Evolutionary conservation across 1,139 yeast species (phyloP), one percentile per base, ranked within the genome.

Genomic region (Sugiyamaella japonica): DNA sequence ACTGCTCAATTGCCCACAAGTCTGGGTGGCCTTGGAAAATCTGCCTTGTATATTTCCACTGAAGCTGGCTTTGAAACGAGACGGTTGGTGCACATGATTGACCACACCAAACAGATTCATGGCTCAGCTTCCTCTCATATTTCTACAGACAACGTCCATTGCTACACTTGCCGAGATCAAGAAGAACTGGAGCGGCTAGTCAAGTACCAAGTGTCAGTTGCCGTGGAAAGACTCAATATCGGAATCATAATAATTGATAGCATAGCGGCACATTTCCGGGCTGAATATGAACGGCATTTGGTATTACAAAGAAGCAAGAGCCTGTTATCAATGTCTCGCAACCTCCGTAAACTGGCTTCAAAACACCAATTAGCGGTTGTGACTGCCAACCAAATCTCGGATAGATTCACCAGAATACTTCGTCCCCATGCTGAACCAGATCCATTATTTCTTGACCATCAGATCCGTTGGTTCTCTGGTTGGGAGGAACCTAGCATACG

Each of bases 231-330:
- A 9, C 69, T 69, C 3, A 66, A 73, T 1, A 75, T 82, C 1
- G 84, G 80, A 44, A 63, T 86, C 17, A 73, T 90, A 0, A 76
- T 89, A 0, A 76, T 90, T 8, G 97, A 90, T 69, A 86, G 95
- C 37, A 82, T 90, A n/a, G 89, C 96, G 0, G 95, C 89, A 59
- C 96, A 89, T 66, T 73, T 86, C 51, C 73, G 97, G 55, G 83
- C 86, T 2, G 95, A 86, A 61, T 76, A 41, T 37, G 57, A 53
- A 15, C 46, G 42, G 10, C 44, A 50, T 9, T 41, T 38, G 38
- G 25, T 48, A 37, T 39, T 28, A 17, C 38, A 44, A 28, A 32
- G 57, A 41, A 48, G 50, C 16, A 49, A 55, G 20, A 52, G 53
- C 12, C 50, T 51, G 79, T 80, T 56, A 69, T 74, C 48, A 20